phyloP scores from a whole-genome alignment of 2,329 filamentous ascomycete species.

The Epichloe coenophiala region DNA sequence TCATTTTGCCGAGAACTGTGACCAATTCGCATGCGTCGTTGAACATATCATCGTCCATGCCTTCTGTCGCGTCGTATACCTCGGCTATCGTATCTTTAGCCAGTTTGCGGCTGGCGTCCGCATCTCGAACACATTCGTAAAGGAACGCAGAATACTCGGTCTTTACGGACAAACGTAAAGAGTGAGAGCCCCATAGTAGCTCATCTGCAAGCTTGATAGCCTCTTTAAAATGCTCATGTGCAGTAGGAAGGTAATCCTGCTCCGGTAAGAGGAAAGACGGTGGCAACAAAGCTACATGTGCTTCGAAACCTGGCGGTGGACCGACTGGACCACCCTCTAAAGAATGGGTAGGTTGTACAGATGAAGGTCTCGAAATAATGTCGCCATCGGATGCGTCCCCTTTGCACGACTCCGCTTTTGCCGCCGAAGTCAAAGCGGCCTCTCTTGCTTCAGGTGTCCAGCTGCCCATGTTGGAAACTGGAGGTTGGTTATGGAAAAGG shows the following conservation, averaged over 20 bases:
- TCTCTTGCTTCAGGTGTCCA: slow-evolving; percentile 32
- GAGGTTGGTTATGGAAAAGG: slow-evolving; percentile 83
- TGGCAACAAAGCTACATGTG: slow-evolving; percentile 24
- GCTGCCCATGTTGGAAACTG: slow-evolving; percentile 50
- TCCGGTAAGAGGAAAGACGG: slow-evolving; percentile 70
- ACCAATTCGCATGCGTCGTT: slow-evolving; percentile 83
- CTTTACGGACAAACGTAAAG: slow-evolving; percentile 76
- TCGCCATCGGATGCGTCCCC: slow-evolving; percentile 32
- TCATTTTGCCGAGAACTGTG: slow-evolving; percentile 74
- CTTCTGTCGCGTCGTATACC: slow-evolving; percentile 81
- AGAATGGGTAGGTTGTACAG: slow-evolving; percentile 33
- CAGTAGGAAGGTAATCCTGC: slow-evolving; percentile 69
- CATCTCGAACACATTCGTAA: slow-evolving; percentile 82
- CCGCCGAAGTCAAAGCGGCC: slow-evolving; percentile 19
- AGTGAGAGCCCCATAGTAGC: slow-evolving; percentile 76
- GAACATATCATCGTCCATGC: slow-evolving; percentile 93
- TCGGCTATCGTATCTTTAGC: slow-evolving; percentile 77
- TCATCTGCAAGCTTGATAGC: slow-evolving; percentile 61
- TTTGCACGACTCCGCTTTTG: slow-evolving; percentile 32
- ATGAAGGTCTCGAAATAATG: slow-evolving; percentile 25
- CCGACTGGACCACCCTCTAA: slow-evolving; percentile 47
- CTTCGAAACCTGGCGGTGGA: slow-evolving; percentile 40
- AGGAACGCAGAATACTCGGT: slow-evolving; percentile 88
- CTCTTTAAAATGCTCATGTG: slow-evolving; percentile 67
- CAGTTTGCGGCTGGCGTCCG: slow-evolving; percentile 58